phyloP scores from a whole-genome alignment of 2,329 filamentous ascomycete genomes.

The Nothophaeocryptopus gaeumannii region DNA sequence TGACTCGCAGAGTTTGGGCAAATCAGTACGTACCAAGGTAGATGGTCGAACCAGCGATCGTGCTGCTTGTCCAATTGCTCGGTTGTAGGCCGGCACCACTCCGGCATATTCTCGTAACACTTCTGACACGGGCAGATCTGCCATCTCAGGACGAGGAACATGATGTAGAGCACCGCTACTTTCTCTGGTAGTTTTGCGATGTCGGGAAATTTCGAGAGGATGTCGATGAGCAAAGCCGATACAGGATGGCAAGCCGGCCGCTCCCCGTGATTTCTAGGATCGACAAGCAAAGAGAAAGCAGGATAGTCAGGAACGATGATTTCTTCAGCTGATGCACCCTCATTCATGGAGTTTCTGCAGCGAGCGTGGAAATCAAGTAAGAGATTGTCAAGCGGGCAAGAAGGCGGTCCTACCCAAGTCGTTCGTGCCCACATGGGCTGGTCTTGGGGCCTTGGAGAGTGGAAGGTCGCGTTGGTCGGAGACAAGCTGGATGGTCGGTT shows the following conservation, averaged over 20 bases:
- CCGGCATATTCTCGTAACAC: conserved; percentile 74
- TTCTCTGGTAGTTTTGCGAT: conserved; percentile 76
- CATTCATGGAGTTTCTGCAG: conserved; percentile 62
- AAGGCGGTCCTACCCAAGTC: conserved; percentile 60
- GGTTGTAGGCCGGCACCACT: conserved; percentile 66
- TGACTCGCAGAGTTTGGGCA: not conserved
- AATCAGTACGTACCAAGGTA: conserved; percentile 59
- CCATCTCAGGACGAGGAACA: conserved; percentile 84
- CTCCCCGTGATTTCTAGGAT: conserved; percentile 49
- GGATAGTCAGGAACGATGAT: conserved; percentile 76
- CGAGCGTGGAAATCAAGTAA: conserved; percentile 75
- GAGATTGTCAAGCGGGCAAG: conserved; percentile 75
- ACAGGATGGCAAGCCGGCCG: conserved; percentile 62
- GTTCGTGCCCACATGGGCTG: conserved; percentile 36
- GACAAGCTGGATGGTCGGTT: conserved; percentile 13
- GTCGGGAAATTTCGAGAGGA: conserved; percentile 78
- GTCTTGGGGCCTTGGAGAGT: conserved; percentile 15
- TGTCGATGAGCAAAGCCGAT: conserved; percentile 81
- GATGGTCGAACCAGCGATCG: conserved; percentile 76
- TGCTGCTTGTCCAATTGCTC: conserved; percentile 67
- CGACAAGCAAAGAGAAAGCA: conserved; percentile 73
- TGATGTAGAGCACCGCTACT: conserved; percentile 76
- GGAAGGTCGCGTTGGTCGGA: conserved; percentile 10
- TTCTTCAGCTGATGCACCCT: conserved; percentile 62
- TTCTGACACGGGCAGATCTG: conserved; percentile 74